These are phyloP conservation scores for Madurella mycetomatis DNA, from an alignment of 2,329 filamentous ascomycete species.

Conservation along the genomic window DNA sequence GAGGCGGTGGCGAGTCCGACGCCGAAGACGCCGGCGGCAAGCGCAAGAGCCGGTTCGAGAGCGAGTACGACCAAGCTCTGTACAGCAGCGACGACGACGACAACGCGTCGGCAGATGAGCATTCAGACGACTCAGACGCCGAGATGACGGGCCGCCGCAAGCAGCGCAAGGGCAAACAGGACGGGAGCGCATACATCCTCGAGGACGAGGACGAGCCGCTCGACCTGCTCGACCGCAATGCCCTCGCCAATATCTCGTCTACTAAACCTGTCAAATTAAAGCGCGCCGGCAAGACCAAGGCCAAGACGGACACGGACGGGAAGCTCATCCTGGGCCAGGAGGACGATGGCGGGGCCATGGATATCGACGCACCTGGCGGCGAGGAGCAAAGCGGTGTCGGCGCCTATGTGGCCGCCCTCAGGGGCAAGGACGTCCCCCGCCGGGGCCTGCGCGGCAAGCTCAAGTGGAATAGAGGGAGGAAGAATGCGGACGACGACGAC, in stretches of 20 bases:
- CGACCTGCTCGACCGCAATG: constrained; percentile 83
- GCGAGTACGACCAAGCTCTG: constrained; percentile 92
- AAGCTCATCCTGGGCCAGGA: constrained; percentile 70
- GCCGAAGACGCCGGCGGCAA: constrained; percentile 42
- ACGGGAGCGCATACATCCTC: constrained; percentile 76
- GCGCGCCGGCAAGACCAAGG: constrained; percentile 57
- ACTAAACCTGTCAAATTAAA: constrained; percentile 71
- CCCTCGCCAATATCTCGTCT: constrained; percentile 87
- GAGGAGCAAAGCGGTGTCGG: constrained; percentile 54
- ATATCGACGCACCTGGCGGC: constrained; percentile 46
- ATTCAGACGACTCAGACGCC: constrained; percentile 59
- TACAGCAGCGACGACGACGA: constrained; percentile 68
- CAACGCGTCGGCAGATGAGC: constrained; percentile 36
- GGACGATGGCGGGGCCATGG: constrained; percentile 55
- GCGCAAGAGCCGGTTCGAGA: constrained; percentile 68
- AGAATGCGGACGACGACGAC: constrained; percentile 47
- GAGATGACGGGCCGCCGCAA: constrained; percentile 39
- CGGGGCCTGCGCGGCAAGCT: constrained; percentile 63
- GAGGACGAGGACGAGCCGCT: constrained; percentile 94
- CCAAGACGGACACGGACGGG: constrained; percentile 69
- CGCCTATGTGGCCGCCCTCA: constrained; percentile 66
- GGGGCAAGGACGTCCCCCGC: constrained; percentile 61
- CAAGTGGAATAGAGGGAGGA: constrained; percentile 56
- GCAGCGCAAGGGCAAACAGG: constrained; percentile 51
- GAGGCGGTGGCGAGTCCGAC: constrained; percentile 52